These are phyloP conservation scores for Eucalyptus regnans DNA, from an alignment of 345 rosid species.

Conservation along the genomic window DNA sequence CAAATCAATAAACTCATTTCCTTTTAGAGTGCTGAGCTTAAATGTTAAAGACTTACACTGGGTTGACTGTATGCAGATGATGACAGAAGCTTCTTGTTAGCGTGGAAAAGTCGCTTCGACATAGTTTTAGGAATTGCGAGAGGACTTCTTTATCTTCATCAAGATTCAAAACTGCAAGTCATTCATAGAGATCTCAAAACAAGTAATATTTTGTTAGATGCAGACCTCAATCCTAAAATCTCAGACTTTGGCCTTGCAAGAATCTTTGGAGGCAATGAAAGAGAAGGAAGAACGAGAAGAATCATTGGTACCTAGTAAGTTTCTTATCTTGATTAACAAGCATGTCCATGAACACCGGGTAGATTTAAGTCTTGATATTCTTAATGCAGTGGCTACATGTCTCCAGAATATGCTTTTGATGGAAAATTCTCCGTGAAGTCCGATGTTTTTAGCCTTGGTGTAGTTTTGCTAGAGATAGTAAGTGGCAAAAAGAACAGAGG, in stretches of 20 bases:
- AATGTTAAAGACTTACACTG: neutral
- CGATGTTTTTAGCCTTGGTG: too few relatives aligned
- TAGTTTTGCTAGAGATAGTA: too few relatives aligned
- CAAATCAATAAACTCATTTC: neutral
- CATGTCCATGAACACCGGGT: neutral
- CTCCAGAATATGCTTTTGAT: neutral
- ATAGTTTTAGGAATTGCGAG: too few relatives aligned
- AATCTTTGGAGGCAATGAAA: neutral
- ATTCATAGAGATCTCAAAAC: neutral
- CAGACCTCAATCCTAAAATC: neutral
- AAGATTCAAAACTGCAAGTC: neutral
- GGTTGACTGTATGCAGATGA: neutral
- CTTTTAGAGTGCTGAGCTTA: neutral
- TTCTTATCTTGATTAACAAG: neutral
- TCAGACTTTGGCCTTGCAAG: neutral
- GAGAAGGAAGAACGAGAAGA: neutral
- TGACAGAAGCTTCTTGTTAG: neutral
- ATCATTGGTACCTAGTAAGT: neutral
- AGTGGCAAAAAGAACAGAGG: too few relatives aligned
- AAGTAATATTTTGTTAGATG: neutral
- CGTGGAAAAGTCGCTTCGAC: too few relatives aligned
- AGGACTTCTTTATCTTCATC: neutral
- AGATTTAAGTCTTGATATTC: neutral
- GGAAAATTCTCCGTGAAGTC: too few relatives aligned
- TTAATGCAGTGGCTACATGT: neutral